Conservation (phyloP, 495 filamentous ascomycete species). For the Daldinia decipiens region DNA sequence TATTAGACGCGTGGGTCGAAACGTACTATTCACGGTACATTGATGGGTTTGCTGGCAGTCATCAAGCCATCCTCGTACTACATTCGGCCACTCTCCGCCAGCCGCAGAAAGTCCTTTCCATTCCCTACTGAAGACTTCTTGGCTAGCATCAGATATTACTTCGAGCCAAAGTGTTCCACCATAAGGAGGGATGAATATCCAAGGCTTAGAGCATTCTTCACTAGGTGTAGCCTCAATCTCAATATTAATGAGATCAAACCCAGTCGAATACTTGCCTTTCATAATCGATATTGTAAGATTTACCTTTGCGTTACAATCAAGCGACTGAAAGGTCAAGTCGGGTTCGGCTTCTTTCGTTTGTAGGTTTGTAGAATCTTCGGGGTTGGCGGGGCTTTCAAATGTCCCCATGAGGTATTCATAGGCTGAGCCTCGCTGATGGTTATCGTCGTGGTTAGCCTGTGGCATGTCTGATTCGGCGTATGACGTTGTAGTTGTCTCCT, state of each 20-base stretch:
- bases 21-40: neutral
- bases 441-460: neutral
- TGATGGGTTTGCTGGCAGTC: constrained; percentile 1
- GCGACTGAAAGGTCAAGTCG: neutral
- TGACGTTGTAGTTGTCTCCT: neutral
- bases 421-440: neutral
- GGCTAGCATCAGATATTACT: constrained; percentile 6
- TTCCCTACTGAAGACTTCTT: neutral
- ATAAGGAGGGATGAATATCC: constrained; percentile 18
- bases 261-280: constrained; percentile 8
- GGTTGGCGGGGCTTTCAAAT: neutral
- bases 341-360: neutral
- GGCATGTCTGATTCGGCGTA: neutral
- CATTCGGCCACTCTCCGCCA: neutral
- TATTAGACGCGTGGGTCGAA: constrained; percentile 15
- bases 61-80: constrained; percentile 12
- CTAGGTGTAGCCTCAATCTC: constrained; percentile 12
- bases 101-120: constrained; percentile 10
- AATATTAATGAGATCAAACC: constrained; percentile 15
- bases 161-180: constrained; percentile 16
- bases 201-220: constrained; percentile 11
- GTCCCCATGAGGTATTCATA: constrained; percentile 7
- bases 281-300: neutral
- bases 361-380: neutral
- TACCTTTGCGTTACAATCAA: constrained; percentile 5